Evolutionary conservation across 2,329 filamentous ascomycete genomes (phyloP).

Genomic region (Alternaria brassicicola): DNA sequence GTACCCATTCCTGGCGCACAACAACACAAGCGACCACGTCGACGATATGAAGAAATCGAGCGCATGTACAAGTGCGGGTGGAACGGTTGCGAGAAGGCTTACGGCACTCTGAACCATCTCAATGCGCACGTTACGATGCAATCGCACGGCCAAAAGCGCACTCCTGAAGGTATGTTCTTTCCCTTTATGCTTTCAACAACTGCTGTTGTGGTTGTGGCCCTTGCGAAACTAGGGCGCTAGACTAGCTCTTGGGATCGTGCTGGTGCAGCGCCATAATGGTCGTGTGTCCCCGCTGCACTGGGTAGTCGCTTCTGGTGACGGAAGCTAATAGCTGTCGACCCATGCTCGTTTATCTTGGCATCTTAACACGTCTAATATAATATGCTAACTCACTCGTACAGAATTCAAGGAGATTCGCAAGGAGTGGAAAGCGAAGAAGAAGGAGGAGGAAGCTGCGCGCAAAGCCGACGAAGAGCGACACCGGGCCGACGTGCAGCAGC

Average conservation of each 20-base stretch:
- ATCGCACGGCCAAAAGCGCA: conserved; percentile 90
- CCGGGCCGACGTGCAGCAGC: conserved; percentile 65
- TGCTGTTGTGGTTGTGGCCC: conserved; percentile 32
- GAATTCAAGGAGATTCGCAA: conserved; percentile 99
- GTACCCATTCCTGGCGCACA: conserved; percentile 96
- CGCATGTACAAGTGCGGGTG: conserved; percentile 99
- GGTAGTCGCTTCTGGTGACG: conserved; percentile 52
- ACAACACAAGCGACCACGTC: conserved; percentile 92
- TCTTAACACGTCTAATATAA: conserved; percentile 32
- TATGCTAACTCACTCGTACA: conserved; percentile 55
- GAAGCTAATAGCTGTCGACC: conserved; percentile 52
- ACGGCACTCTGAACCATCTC: conserved; percentile 94
- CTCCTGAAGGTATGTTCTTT: conserved; percentile 83
- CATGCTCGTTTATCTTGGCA: conserved; percentile 49
- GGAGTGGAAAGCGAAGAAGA: conserved; percentile 99
- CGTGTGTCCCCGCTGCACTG: conserved; percentile 60
- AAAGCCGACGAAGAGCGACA: conserved; percentile 88
- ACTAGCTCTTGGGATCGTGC: conserved; percentile 45
- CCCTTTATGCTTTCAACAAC: conserved; percentile 5
- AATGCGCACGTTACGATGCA: conserved; percentile 99
- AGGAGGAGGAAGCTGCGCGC: conserved; percentile 91
- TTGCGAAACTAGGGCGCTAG: conserved; percentile 43
- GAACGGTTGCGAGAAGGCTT: conserved; percentile 98
- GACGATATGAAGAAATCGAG: conserved; percentile 97
- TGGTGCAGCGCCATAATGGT: conserved; percentile 57